Evolutionary conservation across 306 rosid species (phyloP).

Genomic region (Cicer cuneatum): DNA sequence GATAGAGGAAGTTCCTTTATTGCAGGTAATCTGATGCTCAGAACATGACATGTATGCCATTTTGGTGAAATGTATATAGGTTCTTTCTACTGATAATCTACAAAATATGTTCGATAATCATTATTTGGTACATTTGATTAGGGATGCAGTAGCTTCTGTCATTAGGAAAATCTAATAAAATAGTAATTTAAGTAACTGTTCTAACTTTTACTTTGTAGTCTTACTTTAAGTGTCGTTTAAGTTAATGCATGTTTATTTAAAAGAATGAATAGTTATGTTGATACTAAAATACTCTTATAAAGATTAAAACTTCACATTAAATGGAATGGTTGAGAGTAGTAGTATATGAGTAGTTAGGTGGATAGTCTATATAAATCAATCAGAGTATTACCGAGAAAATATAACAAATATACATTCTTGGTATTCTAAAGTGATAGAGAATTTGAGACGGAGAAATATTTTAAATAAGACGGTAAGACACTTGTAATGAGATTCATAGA

Average conservation of each 20-base stretch:
- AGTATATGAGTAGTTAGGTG: not conserved
- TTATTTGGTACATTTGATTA: slow-evolving; percentile 31
- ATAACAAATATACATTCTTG: no score
- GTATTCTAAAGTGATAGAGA: not conserved
- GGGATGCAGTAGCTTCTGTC: slow-evolving; percentile 17
- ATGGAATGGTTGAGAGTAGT: no score
- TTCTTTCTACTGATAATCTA: slow-evolving; percentile 34
- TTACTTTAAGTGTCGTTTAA: not conserved
- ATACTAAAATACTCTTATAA: no score
- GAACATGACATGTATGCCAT: slow-evolving; percentile 22
- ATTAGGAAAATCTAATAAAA: slow-evolving; percentile 22
- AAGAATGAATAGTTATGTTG: not conserved
- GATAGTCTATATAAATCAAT: not conserved
- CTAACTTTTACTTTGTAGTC: slow-evolving; percentile 1
- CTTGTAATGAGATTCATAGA: not conserved
- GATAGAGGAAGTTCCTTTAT: slow-evolving; percentile 90
- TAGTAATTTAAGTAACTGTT: slow-evolving; percentile 21
- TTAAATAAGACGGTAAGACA: not conserved
- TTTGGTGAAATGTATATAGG: slow-evolving; percentile 18
- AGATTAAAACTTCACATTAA: no score
- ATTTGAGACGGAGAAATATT: not conserved
- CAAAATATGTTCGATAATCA: slow-evolving; percentile 25
- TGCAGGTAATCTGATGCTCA: slow-evolving; percentile 68
- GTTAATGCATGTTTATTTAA: not conserved
- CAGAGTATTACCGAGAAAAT: no score